Evolutionary conservation across 768 basidiomycete genomes (phyloP), one percentile per base, ranked within the genome.

Genomic region (Termitomyces sp.): DNA sequence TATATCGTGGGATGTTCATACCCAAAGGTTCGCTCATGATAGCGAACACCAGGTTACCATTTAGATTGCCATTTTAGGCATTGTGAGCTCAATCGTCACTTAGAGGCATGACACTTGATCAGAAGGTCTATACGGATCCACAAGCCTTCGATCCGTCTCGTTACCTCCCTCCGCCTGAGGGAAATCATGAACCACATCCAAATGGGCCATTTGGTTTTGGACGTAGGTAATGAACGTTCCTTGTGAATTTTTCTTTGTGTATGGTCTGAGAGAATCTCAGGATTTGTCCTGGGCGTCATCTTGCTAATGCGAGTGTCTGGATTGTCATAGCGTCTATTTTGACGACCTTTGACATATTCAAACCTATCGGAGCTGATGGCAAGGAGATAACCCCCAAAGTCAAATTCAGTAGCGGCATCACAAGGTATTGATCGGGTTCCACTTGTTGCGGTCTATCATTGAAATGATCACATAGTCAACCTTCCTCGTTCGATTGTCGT

Each of bases 21-120:
- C 48, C 48, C 22, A 49, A 49, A n/a, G 48, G 33, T 36, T 49
- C 50, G 18, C 22, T 59, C 18, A n/a, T 60, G 12, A 62, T 62
- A 30, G 49, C 57, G 1, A 62, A 62, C 16, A 36, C 55, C 44
- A 46, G 34, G 54, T 55, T 16, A 13, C 10, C 9, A n/a, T 14
- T 16, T 5, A 12, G 8, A 9, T 16, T 6, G 3, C 13, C 4
- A 8, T n/a, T 26, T 14, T 12, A 18, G 26, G 34, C n/a, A 34
- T 45, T 9, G 16, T 24, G 10, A 10, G 20, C 16, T 47, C 24
- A 32, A 5, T 13, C 22, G 9, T 16, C 3, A 46, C 30, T 46
- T 5, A 48, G 62, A 33, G 55, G 39, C 8, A 63, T 63, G 53
- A 47, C 56, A 24, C 49, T 34, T 6, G 59, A 63, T 30, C 52